Evolutionary conservation across 2,329 filamentous ascomycete species (phyloP), one percentile per base, ranked within the genome.

Genomic region (Aspergillus sergii): DNA sequence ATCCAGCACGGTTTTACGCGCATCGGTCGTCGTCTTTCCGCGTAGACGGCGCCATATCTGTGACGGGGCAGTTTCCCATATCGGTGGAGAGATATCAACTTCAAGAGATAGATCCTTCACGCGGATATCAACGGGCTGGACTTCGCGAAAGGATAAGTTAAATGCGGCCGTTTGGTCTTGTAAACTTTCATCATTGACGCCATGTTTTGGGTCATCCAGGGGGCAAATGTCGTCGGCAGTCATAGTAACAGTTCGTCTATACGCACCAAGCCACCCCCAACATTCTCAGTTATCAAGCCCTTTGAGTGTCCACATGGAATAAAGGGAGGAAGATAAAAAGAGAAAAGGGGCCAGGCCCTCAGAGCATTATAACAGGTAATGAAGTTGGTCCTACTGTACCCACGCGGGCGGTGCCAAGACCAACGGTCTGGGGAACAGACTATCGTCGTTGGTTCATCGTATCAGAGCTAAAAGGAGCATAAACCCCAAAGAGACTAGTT

Each of bases 1-100:
- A 58, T 88, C 80, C 11, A 93, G 78, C 12, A 93, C 85, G 7
- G 73, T 75, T 68, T 83, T 84, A 57, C 74, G 63, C 7, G 69
- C 63, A 19, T 60, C 58, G 14, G 68, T 50, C 12, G 61, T 28
- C 28, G 74, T 64, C 65, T 75, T 53, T 65, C 72, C 66, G 68
- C 74, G 64, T 70, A 77, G 23, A 12, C 66, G 72, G 34, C 61
- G 66, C 72, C 72, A 76, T 63, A 79, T 67, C 51, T 76, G 70
- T 19, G 68, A 59, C 36, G 71, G 75, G 21, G 71, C 70, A 16
- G 67, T 73, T 67, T 74, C 69, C 74, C 71, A 79, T 72, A 74
- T 68, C 57, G 74, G 68, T 14, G 74, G 69, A 2, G 72, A 66
- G 6, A 71, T 76, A 54, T 78, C 70, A 56, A 79, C 70, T 28